These are phyloP conservation scores for Glarea lozoyensis DNA, from an alignment of 495 filamentous ascomycete species.

Conservation along the genomic window DNA sequence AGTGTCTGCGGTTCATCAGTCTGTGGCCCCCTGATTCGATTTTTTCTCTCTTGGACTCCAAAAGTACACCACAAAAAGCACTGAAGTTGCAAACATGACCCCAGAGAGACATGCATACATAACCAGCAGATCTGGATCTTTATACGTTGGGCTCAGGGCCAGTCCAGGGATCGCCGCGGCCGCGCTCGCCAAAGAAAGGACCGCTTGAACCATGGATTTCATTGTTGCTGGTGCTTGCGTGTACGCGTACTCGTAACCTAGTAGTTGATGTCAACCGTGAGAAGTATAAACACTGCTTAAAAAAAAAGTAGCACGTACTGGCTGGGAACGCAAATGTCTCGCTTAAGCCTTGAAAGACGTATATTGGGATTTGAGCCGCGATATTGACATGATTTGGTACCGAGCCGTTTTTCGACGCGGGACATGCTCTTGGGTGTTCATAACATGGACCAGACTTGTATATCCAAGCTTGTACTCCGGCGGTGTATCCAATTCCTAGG, in stretches of 20 bases:
- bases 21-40: too few species aligned
- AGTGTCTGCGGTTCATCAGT: too few species aligned
- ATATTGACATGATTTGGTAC: slow-evolving; percentile 28
- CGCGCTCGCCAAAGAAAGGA: slow-evolving; percentile 29
- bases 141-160: slow-evolving; percentile 30
- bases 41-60: too few species aligned
- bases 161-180: slow-evolving; percentile 33
- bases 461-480: slow-evolving; percentile 43
- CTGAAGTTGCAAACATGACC: too few species aligned
- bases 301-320: slow-evolving; percentile 25
- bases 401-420: slow-evolving; percentile 23
- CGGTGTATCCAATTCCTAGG: slow-evolving; percentile 38
- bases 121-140: slow-evolving; percentile 35
- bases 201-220: slow-evolving; percentile 32
- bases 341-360: slow-evolving; percentile 28
- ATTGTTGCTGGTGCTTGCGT: slow-evolving; percentile 31
- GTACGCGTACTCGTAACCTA: slow-evolving; percentile 46
- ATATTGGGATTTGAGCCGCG: slow-evolving; percentile 31
- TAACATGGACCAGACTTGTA: slow-evolving; percentile 42
- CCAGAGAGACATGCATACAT: too few species aligned
- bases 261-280: slow-evolving; percentile 24
- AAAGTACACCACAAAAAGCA: too few species aligned
- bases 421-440: slow-evolving; percentile 32
- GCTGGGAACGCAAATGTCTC: slow-evolving; percentile 37
- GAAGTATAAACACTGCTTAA: neutral